Base-by-base conservation (phyloP, 192 early-diverging fungal species). In the Endogone sp. region DNA sequence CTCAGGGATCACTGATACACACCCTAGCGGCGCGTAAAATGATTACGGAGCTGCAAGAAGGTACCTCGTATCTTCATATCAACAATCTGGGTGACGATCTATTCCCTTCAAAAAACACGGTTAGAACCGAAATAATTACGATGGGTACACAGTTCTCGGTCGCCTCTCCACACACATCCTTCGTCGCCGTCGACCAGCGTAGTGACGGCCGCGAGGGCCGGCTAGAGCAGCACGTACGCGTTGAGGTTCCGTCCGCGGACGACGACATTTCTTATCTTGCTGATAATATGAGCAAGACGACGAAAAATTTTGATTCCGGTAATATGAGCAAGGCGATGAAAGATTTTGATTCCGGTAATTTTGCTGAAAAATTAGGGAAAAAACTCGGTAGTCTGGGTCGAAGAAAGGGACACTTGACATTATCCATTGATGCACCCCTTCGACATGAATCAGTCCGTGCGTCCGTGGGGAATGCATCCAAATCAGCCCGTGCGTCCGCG, bases 31-130 rank as follows among this genome's bases (percentile, higher is more conserved):
- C 81, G 59, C 61, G 68, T 32, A 85, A 75, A 54, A 68, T 81
- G 16, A 84, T 85, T 25, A 66, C 68, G 11, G 81, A 83, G 25
- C 62, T 83, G 16, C 75, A 84, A 21, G 76, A 83, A 58, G 78
- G 79, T 37, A 49, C 37, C 6, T 49, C 37, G 9, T 49, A 49
- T 16, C 37, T 49, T 6, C 37, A 49, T 16, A 6, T 49, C 9
- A 16, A 49, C 37, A 49, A 11, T 49, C 37, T 6, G 16, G 37
- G 9, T 11, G 37, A 49, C 16, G 37, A 49, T 16, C 37, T 11
- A 49, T n/a, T n/a, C 37, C 37, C 37, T 6, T 1, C 37, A 16
- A 16, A 6, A 49, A 16, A 49, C 16, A 6, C 9, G 9, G 37
- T 49, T 16, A 6, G 37, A 16, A 6, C 6, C 6, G 37, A 49